Conservation (phyloP, 768 basidiomycete species). For the Suillus variegatus region DNA sequence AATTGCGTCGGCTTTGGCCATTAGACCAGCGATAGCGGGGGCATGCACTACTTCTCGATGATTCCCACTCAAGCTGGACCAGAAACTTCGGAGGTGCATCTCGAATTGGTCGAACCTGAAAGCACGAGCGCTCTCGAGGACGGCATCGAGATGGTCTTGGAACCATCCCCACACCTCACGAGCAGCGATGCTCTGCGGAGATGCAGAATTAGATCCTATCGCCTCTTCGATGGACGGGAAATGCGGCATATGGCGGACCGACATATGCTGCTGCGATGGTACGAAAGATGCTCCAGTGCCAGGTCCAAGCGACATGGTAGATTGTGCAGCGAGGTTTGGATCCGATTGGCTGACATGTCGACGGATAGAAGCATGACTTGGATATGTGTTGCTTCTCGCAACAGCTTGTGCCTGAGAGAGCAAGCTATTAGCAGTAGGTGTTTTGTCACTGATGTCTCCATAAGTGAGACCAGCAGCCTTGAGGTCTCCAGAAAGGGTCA, state of each 20-base stretch:
- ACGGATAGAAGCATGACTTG: conserved; percentile 75
- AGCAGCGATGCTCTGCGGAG: conserved; percentile 75
- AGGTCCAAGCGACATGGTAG: conserved; percentile 57
- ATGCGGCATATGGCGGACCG: conserved; percentile 74
- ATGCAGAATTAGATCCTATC: conserved; percentile 70
- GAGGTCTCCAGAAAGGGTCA: conserved; percentile 61
- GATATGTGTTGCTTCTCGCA: conserved; percentile 59
- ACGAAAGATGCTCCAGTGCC: conserved; percentile 47
- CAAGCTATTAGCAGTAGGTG: conserved; percentile 77
- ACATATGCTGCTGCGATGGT: conserved; percentile 51
- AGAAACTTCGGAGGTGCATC: conserved; percentile 83
- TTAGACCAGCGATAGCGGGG: conserved; percentile 82
- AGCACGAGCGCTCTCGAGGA: conserved; percentile 73
- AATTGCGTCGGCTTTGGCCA: conserved; percentile 89
- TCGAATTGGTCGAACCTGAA: conserved; percentile 92
- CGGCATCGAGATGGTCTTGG: conserved; percentile 83
- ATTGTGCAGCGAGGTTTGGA: conserved; percentile 50
- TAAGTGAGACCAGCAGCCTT: conserved; percentile 56
- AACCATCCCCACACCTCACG: conserved; percentile 93
- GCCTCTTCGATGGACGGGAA: conserved; percentile 90
- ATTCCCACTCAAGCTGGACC: conserved; percentile 70
- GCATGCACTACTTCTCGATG: conserved; percentile 90
- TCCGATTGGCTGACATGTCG: conserved; percentile 65
- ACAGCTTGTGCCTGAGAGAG: conserved; percentile 74
- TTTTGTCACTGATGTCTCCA: conserved; percentile 80